Conservation (phyloP, 2,329 filamentous ascomycete genomes). For the Amphichorda felina region DNA sequence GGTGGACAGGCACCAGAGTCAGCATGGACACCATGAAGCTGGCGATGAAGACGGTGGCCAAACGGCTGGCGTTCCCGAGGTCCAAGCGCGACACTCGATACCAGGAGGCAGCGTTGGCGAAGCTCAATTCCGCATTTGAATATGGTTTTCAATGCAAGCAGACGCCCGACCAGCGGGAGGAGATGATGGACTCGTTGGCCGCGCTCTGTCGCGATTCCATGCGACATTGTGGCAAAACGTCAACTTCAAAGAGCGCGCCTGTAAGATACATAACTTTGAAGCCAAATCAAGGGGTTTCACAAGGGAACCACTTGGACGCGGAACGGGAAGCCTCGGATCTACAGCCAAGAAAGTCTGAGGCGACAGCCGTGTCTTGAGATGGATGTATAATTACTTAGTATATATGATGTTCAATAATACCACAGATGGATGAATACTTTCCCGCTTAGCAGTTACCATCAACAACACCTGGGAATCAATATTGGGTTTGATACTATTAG, state of each 20-base stretch:
- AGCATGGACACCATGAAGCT: constrained; percentile 4
- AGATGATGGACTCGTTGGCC: background rate
- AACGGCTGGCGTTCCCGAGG: constrained; percentile 10
- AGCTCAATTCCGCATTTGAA: background rate
- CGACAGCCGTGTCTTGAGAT: too few species aligned
- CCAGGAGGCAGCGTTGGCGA: background rate
- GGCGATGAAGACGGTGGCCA: constrained; percentile 20
- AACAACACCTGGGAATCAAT: too few species aligned
- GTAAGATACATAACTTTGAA: background rate
- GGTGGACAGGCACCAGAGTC: constrained; percentile 13
- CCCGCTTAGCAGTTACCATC: too few species aligned
- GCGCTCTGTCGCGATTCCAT: background rate
- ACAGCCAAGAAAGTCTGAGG: too few species aligned
- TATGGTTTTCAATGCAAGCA: constrained; percentile 1
- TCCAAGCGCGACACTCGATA: background rate
- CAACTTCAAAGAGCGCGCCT: too few species aligned
- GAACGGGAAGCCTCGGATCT: too few species aligned
- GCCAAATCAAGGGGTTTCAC: background rate
- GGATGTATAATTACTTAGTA: too few species aligned
- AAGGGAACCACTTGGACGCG: background rate
- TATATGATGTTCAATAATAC: too few species aligned
- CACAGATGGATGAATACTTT: too few species aligned
- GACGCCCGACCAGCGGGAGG: background rate
- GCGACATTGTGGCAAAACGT: too few species aligned
- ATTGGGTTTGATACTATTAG: too few species aligned